Conservation (phyloP, 441 rosid genomes). For the Brassica balearica region DNA sequence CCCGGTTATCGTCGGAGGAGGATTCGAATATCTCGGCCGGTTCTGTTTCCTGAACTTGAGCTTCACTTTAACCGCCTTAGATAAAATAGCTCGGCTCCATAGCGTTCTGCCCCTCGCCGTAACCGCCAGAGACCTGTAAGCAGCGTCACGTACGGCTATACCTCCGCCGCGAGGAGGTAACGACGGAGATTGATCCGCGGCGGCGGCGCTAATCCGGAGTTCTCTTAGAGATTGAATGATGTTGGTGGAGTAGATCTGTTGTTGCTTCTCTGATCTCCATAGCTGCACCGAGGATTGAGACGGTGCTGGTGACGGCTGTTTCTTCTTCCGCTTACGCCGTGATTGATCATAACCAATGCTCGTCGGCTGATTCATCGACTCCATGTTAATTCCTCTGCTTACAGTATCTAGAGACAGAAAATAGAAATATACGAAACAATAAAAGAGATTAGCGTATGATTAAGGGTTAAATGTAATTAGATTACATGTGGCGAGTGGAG, state of each 20-base stretch:
- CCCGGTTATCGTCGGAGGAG: constrained; percentile 31
- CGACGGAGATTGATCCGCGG: neutral
- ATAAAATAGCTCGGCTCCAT: constrained; percentile 92
- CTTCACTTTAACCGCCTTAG: constrained; percentile 57
- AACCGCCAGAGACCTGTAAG: constrained; percentile 75
- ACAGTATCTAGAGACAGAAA: neutral
- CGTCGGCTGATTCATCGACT: constrained; percentile 41
- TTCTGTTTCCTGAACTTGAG: constrained; percentile 77
- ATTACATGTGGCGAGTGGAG: neutral
- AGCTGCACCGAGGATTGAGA: constrained; percentile 39
- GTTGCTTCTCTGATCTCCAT: constrained; percentile 85
- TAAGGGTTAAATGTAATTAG: neutral
- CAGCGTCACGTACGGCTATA: constrained; percentile 67
- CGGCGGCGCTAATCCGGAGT: constrained; percentile 50
- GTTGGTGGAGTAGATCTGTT: constrained; percentile 75
- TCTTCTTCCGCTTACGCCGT: constrained; percentile 71
- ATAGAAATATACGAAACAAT: neutral
- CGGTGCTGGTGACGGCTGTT: constrained; percentile 23
- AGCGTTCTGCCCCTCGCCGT: constrained; percentile 92
- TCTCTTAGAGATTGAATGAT: constrained; percentile 69
- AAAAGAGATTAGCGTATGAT: neutral
- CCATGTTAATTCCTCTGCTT: constrained; percentile 17
- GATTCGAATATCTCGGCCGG: constrained; percentile 47
- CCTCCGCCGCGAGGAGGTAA: constrained; percentile 59
- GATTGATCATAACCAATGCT: constrained; percentile 51